Evolutionary conservation across 2,329 filamentous ascomycete species (phyloP), one percentile per base, ranked within the genome.

Genomic region (Juglanconis sp.): DNA sequence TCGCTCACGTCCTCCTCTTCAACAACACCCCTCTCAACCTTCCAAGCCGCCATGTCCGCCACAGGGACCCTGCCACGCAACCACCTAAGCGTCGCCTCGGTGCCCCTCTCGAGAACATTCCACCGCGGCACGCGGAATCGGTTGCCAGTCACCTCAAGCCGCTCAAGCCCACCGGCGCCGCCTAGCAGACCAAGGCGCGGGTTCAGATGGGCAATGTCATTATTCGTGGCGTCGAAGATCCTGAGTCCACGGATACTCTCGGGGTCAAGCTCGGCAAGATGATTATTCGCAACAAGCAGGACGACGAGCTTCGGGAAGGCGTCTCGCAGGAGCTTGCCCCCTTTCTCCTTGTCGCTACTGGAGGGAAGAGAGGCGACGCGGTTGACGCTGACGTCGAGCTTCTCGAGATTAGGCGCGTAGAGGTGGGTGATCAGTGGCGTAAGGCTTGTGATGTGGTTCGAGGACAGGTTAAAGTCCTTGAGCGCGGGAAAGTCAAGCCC

Each of bases 71-170:
- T 83, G 34, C 91, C 89, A 62, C 90, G 83, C 54, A 97, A 74
- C 89, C 92, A 96, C 53, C 87, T 81, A 65, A 97, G 76, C 0
- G 92, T 88, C 2, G 91, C 89, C 67, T 96, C 92, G 0, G 93
- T 97, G 0, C 94, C 94, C 64, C 92, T 90, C 62, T 94, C 90
- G 52, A 98, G 76, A 6, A 96, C 83, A 64, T 89, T 90, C 77
- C 89, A 93, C 59, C 90, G 86, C 0, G 94, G 94, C 36, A 97
- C 92, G 36, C 91, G 83, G 75, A 98, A 98, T 36, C 87, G 82
- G 71, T 98, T 98, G 0, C 92, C 92, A 34, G 84, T 85, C 4
- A 96, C 89, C 52, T 96, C 89, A 9, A 97, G 77, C 57, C 83
- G 73, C 80, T 89, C 77, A 76, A 85, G 64, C 67, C 86, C 76